Evolutionary conservation across 495 filamentous ascomycete species (phyloP).

Genomic region (Cladorrhinum samala): DNA sequence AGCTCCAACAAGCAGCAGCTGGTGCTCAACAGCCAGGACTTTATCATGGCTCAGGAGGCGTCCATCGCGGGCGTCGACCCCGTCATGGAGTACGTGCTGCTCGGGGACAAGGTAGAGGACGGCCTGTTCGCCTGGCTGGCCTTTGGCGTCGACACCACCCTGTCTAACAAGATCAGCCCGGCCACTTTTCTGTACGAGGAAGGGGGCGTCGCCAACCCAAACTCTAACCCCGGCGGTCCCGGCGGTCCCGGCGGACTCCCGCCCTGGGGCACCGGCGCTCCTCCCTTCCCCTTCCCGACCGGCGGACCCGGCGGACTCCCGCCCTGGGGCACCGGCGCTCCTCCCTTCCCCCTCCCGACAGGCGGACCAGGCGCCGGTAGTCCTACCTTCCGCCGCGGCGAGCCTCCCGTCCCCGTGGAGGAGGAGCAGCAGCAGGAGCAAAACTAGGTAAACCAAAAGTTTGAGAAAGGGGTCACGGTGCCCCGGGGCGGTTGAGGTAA

Average conservation of each 20-base stretch:
- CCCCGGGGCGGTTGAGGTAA: too few species aligned
- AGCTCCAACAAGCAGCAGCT: slow-evolving; percentile 47
- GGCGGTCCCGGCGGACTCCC: slow-evolving; percentile 8
- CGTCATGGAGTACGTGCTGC: slow-evolving; percentile 46
- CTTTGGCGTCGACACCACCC: slow-evolving; percentile 44
- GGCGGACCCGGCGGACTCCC: slow-evolving; percentile 4
- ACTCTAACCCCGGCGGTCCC: slow-evolving; percentile 5
- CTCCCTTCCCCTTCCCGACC: neutral
- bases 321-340: neutral
- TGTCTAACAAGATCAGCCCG: slow-evolving; percentile 3
- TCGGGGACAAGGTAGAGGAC: slow-evolving; percentile 48
- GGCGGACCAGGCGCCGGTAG: neutral
- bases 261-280: neutral
- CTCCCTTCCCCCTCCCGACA: neutral
- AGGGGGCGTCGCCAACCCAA: slow-evolving; percentile 23
- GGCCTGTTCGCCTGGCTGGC: slow-evolving; percentile 53
- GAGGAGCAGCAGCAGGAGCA: neutral
- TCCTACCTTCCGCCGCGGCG: neutral
- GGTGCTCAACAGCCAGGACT: slow-evolving; percentile 45
- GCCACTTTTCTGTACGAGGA: slow-evolving; percentile 10
- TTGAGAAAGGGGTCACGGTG: too few species aligned
- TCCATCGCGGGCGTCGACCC: slow-evolving; percentile 42
- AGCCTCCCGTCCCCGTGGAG: too few species aligned
- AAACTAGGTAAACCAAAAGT: too few species aligned
- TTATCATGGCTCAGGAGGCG: slow-evolving; percentile 37